Evolutionary conservation across 495 filamentous ascomycete species (phyloP).

Genomic region (Neurospora terricola): DNA sequence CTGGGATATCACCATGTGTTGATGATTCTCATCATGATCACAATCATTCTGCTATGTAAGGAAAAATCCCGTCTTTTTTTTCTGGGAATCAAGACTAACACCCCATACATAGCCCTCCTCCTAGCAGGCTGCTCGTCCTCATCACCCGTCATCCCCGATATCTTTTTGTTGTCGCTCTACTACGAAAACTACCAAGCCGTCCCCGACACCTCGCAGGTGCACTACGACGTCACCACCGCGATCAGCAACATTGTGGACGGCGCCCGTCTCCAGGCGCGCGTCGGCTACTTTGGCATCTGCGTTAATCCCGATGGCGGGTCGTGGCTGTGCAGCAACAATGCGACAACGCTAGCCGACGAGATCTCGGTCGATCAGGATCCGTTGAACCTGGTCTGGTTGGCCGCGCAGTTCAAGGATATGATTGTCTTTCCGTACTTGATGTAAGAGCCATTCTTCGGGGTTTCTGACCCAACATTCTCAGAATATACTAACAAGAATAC

Average conservation of each 20-base stretch:
- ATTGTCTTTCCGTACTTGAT: constrained; percentile 74
- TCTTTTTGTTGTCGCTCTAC: constrained; percentile 72
- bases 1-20: constrained; percentile 98
- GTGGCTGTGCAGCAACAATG: constrained; percentile 71
- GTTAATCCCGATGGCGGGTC: constrained; percentile 60
- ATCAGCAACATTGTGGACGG: constrained; percentile 63
- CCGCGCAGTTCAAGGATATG: constrained; percentile 68
- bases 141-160: constrained; percentile 63
- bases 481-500: background rate
- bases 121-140: constrained; percentile 72
- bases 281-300: constrained; percentile 66
- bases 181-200: constrained; percentile 55
- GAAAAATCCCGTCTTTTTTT: constrained; percentile 6
- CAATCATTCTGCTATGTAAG: constrained; percentile 94
- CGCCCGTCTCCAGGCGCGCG: constrained; percentile 57
- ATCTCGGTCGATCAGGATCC: constrained; percentile 64
- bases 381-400: constrained; percentile 71
- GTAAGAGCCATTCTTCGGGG: constrained; percentile 25
- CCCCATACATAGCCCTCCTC: constrained; percentile 49
- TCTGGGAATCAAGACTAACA: background rate
- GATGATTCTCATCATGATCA: constrained; percentile 90
- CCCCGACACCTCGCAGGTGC: constrained; percentile 69
- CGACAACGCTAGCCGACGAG: constrained; percentile 60
- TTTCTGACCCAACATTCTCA: background rate
- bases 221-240: constrained; percentile 69